Percentiles rank a stretch among this genome's conserved stretches.
phyloP scores from a whole-genome alignment of 2,329 filamentous ascomycete genomes.

The Fusarium falciforme region DNA sequence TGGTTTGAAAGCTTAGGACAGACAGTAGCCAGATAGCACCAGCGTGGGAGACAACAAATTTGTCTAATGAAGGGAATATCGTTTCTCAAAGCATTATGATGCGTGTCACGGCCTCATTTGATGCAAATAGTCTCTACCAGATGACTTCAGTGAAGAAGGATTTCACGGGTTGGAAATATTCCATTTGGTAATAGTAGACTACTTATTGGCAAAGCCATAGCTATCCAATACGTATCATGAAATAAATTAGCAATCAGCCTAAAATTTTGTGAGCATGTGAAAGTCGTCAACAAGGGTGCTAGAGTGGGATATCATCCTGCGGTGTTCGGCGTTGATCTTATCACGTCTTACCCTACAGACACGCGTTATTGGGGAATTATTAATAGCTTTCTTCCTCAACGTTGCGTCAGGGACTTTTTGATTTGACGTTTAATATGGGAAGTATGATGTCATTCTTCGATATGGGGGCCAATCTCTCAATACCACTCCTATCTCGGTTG shows the following conservation, averaged over 20 bases:
- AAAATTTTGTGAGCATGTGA: neutral
- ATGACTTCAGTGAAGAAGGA: neutral
- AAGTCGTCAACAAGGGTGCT: neutral
- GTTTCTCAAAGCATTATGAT: fast-evolving
- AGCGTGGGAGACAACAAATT: neutral
- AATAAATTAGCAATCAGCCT: neutral
- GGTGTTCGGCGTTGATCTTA: neutral
- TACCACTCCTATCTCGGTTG: neutral
- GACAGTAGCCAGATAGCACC: neutral
- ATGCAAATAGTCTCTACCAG: neutral
- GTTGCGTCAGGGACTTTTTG: neutral
- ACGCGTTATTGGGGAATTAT: neutral
- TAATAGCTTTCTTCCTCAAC: neutral
- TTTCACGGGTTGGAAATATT: no score
- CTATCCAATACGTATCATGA: neutral
- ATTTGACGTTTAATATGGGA: neutral
- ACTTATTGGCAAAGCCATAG: neutral
- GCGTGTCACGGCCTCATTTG: neutral
- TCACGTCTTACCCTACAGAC: neutral
- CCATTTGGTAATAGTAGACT: no score
- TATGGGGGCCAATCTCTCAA: neutral
- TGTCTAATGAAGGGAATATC: neutral
- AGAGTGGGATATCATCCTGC: neutral
- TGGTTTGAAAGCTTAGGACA: fast-evolving
- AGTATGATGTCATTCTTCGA: neutral